A percentile compares a stretch with the other conserved stretches of the same genome.
These are phyloP conservation scores for Elongisporangium anandrum DNA, from an alignment of 352 stramenopile genomes.

Conservation along the genomic window DNA sequence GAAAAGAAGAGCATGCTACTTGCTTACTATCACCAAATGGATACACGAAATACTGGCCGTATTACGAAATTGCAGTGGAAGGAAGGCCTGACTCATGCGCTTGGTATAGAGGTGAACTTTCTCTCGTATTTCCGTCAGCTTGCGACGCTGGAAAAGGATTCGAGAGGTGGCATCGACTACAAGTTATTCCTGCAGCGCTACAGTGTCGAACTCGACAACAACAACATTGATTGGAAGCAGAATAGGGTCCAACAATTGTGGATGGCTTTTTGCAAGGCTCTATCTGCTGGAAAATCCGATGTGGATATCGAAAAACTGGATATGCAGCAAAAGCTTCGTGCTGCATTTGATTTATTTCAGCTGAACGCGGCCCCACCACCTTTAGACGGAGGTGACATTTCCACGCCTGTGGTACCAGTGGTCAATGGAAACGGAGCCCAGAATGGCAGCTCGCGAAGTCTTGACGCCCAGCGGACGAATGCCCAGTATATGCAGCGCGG, in stretches of 20 bases:
- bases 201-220: conserved; percentile 52
- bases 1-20: conserved; percentile 67
- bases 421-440: conserved; percentile 6
- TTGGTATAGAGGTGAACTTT: conserved; percentile 65
- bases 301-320: conserved; percentile 43
- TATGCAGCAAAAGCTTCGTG: conserved; percentile 58
- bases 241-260: conserved; percentile 70
- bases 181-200: conserved; percentile 75
- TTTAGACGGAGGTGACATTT: conserved; percentile 7
- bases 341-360: conserved; percentile 70
- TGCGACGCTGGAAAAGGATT: conserved; percentile 35
- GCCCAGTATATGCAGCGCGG: conserved; percentile 47
- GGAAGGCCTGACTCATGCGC: conserved; percentile 38
- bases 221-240: conserved; percentile 59
- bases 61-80: conserved; percentile 75
- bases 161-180: conserved; percentile 47
- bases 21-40: conserved; percentile 41
- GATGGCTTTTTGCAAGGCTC: conserved; percentile 58
- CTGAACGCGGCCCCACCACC: conserved; percentile 4
- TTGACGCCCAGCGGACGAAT: conserved; percentile 31
- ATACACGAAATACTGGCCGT: conserved; percentile 26
- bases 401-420: conserved; percentile 6
- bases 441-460: conserved; percentile 20
- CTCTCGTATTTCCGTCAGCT: conserved; percentile 70
- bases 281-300: conserved; percentile 25